Percentiles rank a stretch among this genome's conserved stretches.
Evolutionary conservation across 495 filamentous ascomycete genomes (phyloP).

Genomic region (Penicillium atrosanguineum): DNA sequence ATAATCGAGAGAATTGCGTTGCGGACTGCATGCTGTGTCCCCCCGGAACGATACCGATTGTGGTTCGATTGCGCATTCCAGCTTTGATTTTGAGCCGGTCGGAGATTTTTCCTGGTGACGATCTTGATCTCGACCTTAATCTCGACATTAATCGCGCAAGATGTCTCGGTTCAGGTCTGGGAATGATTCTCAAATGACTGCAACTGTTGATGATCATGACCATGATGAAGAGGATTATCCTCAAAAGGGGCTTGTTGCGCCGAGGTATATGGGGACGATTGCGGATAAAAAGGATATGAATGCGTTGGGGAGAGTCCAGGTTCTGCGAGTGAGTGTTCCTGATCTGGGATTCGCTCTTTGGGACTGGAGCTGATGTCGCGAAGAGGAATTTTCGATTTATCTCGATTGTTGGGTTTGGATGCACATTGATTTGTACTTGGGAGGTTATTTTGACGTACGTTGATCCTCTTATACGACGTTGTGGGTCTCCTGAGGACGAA

Average conservation of each 20-base stretch:
- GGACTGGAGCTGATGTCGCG: background rate
- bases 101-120: too few species aligned
- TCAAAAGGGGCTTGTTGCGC: slow-evolving; percentile 31
- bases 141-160: background rate
- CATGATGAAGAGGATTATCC: slow-evolving; percentile 24
- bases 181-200: slow-evolving; percentile 14
- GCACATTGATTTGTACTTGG: slow-evolving; percentile 46
- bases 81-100: background rate
- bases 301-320: slow-evolving; percentile 41
- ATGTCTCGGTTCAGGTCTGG: background rate
- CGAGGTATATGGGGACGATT: slow-evolving; percentile 40
- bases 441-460: slow-evolving; percentile 47
- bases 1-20: background rate
- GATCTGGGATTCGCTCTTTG: background rate
- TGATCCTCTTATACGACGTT: background rate
- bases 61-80: background rate
- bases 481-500: background rate
- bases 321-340: slow-evolving; percentile 35
- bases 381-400: slow-evolving; percentile 51
- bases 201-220: slow-evolving; percentile 4
- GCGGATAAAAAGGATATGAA: slow-evolving; percentile 43
- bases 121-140: too few species aligned
- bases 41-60: too few species aligned
- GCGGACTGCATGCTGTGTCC: background rate
- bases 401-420: slow-evolving; percentile 48